Conservation (phyloP, 1,139 yeast genomes). For the Yamadazyma membranifaciens region DNA sequence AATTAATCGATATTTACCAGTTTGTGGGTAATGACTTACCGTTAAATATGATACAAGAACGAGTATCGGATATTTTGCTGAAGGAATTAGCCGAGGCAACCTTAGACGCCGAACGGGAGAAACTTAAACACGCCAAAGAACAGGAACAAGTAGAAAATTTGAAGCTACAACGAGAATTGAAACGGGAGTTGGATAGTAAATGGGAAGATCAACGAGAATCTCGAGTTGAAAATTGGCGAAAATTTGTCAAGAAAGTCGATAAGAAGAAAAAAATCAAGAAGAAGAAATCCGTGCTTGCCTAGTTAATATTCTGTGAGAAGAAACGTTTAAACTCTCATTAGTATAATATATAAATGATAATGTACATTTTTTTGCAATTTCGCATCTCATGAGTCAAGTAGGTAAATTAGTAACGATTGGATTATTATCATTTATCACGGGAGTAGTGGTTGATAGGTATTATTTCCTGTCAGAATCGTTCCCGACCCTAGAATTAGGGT, state of each 20-base stretch:
- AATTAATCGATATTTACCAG: constrained; percentile 33
- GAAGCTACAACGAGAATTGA: constrained; percentile 22
- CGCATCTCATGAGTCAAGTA: constrained; percentile 12
- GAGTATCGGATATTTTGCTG: constrained; percentile 26
- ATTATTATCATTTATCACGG: constrained; percentile 24
- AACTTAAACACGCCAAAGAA: constrained; percentile 14
- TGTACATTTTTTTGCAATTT: background rate
- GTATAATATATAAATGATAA: too few species aligned
- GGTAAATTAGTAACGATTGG: constrained; percentile 19
- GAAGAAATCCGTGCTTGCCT: constrained; percentile 33
- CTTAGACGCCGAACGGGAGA: constrained; percentile 11
- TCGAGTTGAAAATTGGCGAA: constrained; percentile 63
- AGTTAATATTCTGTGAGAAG: background rate
- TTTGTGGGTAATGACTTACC: constrained; percentile 24
- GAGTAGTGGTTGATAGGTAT: constrained; percentile 19
- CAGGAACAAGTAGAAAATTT: constrained; percentile 22
- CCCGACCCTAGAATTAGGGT: background rate
- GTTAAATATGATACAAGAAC: constrained; percentile 16
- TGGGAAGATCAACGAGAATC: constrained; percentile 67
- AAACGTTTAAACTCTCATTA: too few species aligned
- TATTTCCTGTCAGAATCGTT: constrained; percentile 1
- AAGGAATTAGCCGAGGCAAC: constrained; percentile 25
- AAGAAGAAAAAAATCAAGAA: constrained; percentile 43
- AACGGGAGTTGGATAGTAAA: constrained; percentile 39
- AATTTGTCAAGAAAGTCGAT: constrained; percentile 43